Conservation (phyloP, 2,329 filamentous ascomycete genomes). For the Paecilomyces sp. region DNA sequence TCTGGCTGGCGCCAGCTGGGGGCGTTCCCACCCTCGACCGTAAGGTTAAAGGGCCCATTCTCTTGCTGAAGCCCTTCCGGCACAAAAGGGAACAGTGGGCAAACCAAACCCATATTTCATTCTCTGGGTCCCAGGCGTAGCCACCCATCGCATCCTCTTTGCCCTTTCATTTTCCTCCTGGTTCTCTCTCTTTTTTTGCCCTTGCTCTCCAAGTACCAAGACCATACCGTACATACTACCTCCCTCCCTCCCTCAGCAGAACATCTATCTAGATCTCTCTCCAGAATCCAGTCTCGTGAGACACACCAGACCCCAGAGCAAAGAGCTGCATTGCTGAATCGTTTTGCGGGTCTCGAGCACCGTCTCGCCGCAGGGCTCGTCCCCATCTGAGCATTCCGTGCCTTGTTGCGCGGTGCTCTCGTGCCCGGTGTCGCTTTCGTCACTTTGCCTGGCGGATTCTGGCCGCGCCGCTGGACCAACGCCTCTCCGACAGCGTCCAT, state of each 20-base stretch:
- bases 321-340: background rate
- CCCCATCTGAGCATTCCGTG: constrained; percentile 15
- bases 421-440: constrained; percentile 4
- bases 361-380: constrained; percentile 2
- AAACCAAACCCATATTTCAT: background rate
- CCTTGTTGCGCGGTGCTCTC: constrained; percentile 9
- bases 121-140: background rate
- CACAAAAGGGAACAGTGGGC: background rate
- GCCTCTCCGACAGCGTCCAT: background rate
- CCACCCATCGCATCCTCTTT: background rate
- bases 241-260: background rate
- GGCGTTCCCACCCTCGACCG: background rate
- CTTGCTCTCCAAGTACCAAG: too few species aligned
- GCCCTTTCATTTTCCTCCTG: constrained; percentile 3
- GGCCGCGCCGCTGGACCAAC: background rate
- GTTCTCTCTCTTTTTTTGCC: background rate
- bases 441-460: background rate
- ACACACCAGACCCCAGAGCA: background rate
- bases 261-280: background rate
- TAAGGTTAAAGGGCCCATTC: background rate
- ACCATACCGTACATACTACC: too few species aligned
- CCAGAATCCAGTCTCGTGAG: too few species aligned
- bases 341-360: background rate
- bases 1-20: background rate
- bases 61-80: background rate